Percentiles rank a stretch among this genome's conserved stretches.
Conservation (phyloP, 352 stramenopile genomes). For the Globisporangium recalcitrans region DNA sequence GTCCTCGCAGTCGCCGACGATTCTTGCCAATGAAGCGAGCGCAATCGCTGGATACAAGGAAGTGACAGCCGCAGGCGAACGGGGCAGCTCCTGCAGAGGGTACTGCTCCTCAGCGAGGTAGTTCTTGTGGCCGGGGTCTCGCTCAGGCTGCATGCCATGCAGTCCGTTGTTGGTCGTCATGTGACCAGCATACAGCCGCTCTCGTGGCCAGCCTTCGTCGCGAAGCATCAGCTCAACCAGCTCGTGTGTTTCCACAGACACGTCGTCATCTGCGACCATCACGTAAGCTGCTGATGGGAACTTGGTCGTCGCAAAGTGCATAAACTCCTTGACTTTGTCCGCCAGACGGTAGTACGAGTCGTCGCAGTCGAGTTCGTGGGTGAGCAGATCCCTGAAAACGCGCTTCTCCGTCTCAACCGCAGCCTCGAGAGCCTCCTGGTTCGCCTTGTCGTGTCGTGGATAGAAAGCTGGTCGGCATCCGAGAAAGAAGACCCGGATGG, state of each 20-base stretch:
- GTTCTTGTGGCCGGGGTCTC: slow-evolving; percentile 32
- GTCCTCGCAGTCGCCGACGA: slow-evolving; percentile 9
- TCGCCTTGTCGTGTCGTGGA: background rate
- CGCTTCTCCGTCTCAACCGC: slow-evolving; percentile 32
- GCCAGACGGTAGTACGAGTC: slow-evolving; percentile 48
- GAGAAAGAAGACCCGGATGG: slow-evolving; percentile 24
- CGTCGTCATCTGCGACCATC: slow-evolving; percentile 63
- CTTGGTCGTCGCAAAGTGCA: slow-evolving; percentile 24
- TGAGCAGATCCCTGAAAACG: slow-evolving; percentile 40
- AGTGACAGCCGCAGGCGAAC: slow-evolving; percentile 39
- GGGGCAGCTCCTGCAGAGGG: slow-evolving; percentile 27
- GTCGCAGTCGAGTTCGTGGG: slow-evolving; percentile 37
- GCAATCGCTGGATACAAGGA: slow-evolving; percentile 44
- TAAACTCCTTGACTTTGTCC: slow-evolving; percentile 56
- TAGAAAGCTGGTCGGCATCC: slow-evolving; percentile 16
- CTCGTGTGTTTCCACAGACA: slow-evolving; percentile 36
- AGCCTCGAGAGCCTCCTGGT: background rate
- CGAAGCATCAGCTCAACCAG: background rate
- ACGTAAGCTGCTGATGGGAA: slow-evolving; percentile 22
- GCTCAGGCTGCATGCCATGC: slow-evolving; percentile 13
- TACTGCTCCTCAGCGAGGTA: slow-evolving; percentile 29
- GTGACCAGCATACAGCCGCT: slow-evolving; percentile 31
- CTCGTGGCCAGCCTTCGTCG: background rate
- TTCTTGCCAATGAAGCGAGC: slow-evolving; percentile 35
- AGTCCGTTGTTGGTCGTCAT: slow-evolving; percentile 20